Conservation (phyloP, 345 rosid species). For the Cardamine chenopodiifolia region DNA sequence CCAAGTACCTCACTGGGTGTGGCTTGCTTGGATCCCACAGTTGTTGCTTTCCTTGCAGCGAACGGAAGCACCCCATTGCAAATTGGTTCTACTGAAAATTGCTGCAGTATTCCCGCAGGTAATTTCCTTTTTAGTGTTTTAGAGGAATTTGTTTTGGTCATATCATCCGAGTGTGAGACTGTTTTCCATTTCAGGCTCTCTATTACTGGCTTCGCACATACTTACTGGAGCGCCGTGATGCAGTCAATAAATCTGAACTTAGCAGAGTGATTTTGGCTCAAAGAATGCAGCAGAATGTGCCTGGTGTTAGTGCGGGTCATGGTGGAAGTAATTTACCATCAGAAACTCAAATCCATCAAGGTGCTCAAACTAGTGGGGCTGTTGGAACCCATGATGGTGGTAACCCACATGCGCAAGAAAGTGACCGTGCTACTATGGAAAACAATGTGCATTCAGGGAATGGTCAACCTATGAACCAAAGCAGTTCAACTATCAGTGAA, state of each 20-base stretch:
- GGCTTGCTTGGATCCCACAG: constrained; percentile 99
- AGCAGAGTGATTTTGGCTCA: constrained; percentile 81
- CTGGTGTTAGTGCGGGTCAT: constrained; percentile 60
- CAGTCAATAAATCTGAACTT: constrained; percentile 79
- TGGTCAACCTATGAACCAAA: constrained; percentile 76
- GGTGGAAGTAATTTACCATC: constrained; percentile 56
- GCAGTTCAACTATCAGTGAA: constrained; percentile 64
- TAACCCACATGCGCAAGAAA: constrained; percentile 75
- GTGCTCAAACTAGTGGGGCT: constrained; percentile 55
- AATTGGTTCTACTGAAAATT: constrained; percentile 86
- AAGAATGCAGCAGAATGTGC: constrained; percentile 75
- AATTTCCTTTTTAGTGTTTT: not conserved
- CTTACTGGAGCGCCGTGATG: constrained; percentile 97
- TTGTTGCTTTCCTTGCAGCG: constrained; percentile 92
- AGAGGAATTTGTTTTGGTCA: constrained; percentile 3
- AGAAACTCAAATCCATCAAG: constrained; percentile 69
- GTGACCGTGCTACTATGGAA: constrained; percentile 65
- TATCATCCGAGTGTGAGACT: constrained; percentile 16
- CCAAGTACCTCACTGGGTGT: constrained; percentile 97
- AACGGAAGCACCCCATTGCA: constrained; percentile 93
- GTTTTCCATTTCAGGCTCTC: constrained; percentile 60
- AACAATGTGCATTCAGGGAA: constrained; percentile 61
- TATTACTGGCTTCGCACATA: constrained; percentile 99
- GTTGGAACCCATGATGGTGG: constrained; percentile 71
- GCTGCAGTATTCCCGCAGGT: constrained; percentile 97